Evolutionary conservation across 2,329 filamentous ascomycete genomes (phyloP).

Genomic region (Trichoderma aggressivum): DNA sequence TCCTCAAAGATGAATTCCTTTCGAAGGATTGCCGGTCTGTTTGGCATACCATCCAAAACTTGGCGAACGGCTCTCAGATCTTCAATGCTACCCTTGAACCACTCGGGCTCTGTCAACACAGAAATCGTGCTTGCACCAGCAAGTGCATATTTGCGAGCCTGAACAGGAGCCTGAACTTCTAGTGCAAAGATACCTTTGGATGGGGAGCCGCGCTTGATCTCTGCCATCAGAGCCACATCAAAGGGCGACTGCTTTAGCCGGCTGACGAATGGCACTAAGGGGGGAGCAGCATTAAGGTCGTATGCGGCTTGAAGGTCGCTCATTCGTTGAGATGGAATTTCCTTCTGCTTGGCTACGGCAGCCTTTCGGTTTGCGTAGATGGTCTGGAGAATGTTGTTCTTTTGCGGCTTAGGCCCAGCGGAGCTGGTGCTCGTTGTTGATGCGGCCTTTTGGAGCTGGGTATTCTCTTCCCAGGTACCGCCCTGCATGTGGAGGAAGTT

Average conservation of each 20-base stretch:
- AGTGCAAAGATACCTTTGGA: conserved; percentile 94
- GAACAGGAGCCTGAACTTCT: conserved; percentile 79
- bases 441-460: conserved; percentile 48
- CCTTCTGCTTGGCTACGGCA: conserved; percentile 75
- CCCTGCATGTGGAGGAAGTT: conserved; percentile 88
- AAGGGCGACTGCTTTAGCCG: conserved; percentile 79
- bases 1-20: conserved; percentile 99
- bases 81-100: conserved; percentile 98
- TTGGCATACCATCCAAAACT: conserved; percentile 85
- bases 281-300: conserved; percentile 77
- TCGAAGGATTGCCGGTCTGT: conserved; percentile 84
- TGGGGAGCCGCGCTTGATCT: conserved; percentile 94
- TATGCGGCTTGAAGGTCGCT: conserved; percentile 84
- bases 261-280: conserved; percentile 74
- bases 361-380: conserved; percentile 82
- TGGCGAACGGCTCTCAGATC: conserved; percentile 84
- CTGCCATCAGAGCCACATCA: conserved; percentile 89
- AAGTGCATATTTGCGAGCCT: conserved; percentile 87
- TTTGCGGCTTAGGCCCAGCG: conserved; percentile 46
- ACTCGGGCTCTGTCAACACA: conserved; percentile 96
- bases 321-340: conserved; percentile 78
- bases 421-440: conserved; percentile 28
- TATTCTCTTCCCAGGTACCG: conserved; percentile 87
- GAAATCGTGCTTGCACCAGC: conserved; percentile 96
- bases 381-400: conserved; percentile 81